phyloP scores from a whole-genome alignment of 768 basidiomycete genomes.

The Lactarius hatsudake region DNA sequence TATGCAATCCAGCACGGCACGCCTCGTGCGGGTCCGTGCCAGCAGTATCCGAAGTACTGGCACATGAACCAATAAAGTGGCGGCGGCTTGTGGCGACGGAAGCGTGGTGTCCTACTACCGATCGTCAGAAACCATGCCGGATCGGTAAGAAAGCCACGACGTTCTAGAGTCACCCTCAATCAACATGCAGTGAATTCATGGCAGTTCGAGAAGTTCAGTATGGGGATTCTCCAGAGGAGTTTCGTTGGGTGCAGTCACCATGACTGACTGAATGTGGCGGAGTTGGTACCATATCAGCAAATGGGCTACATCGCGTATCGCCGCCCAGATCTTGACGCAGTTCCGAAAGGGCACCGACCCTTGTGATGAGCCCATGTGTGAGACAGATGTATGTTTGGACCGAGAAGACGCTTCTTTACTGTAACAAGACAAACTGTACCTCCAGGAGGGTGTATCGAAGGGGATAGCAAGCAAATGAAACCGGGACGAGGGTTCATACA shows the following conservation, averaged over 20 bases:
- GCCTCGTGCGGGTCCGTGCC: slow-evolving; percentile 28
- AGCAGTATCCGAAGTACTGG: not conserved
- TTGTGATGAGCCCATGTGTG: not conserved
- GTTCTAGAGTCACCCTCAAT: slow-evolving; percentile 12
- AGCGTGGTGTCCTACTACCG: not conserved
- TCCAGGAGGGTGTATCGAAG: not conserved
- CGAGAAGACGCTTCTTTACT: not conserved
- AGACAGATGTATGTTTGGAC: not conserved
- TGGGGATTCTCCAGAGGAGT: slow-evolving; percentile 13
- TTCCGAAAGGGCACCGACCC: slow-evolving; percentile 11
- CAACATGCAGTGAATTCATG: slow-evolving; percentile 22
- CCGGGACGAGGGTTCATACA: not conserved
- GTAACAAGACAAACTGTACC: not conserved
- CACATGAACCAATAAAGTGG: not conserved
- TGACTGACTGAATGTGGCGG: slow-evolving; percentile 12
- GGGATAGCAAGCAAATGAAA: not conserved
- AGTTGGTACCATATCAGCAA: slow-evolving; percentile 14
- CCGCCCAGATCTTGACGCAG: slow-evolving; percentile 12
- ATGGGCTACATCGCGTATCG: slow-evolving; percentile 16
- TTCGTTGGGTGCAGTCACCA: not conserved
- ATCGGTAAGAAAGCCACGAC: slow-evolving; percentile 15
- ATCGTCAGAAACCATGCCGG: slow-evolving; percentile 19
- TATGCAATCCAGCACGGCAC: slow-evolving; percentile 19
- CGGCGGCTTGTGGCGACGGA: slow-evolving; percentile 3
- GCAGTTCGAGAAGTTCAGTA: slow-evolving; percentile 2